Evolutionary conservation across 2,329 filamentous ascomycete species (phyloP).

Genomic region (Endoconidiophora polonica): DNA sequence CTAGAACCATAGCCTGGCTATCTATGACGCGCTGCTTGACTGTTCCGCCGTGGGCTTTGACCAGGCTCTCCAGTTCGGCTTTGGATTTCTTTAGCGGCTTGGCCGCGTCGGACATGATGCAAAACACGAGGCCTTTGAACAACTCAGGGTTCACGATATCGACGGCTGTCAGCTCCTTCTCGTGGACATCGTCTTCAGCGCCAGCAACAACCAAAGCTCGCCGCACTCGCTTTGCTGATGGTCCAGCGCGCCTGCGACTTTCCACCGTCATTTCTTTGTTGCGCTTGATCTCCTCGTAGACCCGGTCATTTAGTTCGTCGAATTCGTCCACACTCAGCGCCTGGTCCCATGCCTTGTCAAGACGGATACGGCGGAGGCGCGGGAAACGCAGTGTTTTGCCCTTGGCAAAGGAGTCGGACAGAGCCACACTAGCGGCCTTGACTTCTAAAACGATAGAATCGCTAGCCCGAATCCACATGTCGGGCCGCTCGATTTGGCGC

Average conservation of each 20-base stretch:
- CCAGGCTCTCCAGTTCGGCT: slow-evolving; percentile 57
- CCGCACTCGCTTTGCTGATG: slow-evolving; percentile 43
- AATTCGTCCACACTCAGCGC: slow-evolving; percentile 70
- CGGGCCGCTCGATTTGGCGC: slow-evolving; percentile 58
- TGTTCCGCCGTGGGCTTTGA: slow-evolving; percentile 69
- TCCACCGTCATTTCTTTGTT: slow-evolving; percentile 61
- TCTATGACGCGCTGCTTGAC: slow-evolving; percentile 55
- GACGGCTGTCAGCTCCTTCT: neutral
- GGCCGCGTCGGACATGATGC: slow-evolving; percentile 60
- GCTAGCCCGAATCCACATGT: slow-evolving; percentile 81
- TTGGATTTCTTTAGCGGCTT: slow-evolving; percentile 60
- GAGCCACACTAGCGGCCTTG: slow-evolving; percentile 66
- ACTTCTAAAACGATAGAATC: slow-evolving; percentile 79
- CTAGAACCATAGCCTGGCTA: slow-evolving; percentile 40
- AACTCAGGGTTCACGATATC: slow-evolving; percentile 35
- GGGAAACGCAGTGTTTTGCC: slow-evolving; percentile 76
- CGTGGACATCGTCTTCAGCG: slow-evolving; percentile 21
- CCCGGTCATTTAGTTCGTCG: slow-evolving; percentile 47
- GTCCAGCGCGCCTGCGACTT: slow-evolving; percentile 33
- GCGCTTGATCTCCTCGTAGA: slow-evolving; percentile 53
- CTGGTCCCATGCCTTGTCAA: slow-evolving; percentile 71
- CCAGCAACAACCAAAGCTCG: slow-evolving; percentile 57
- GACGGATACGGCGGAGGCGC: slow-evolving; percentile 63
- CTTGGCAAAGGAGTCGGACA: slow-evolving; percentile 62
- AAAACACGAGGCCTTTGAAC: slow-evolving; percentile 66